Evolutionary conservation across 2,329 filamentous ascomycete genomes (phyloP).

Genomic region (Epichloe sibirici): DNA sequence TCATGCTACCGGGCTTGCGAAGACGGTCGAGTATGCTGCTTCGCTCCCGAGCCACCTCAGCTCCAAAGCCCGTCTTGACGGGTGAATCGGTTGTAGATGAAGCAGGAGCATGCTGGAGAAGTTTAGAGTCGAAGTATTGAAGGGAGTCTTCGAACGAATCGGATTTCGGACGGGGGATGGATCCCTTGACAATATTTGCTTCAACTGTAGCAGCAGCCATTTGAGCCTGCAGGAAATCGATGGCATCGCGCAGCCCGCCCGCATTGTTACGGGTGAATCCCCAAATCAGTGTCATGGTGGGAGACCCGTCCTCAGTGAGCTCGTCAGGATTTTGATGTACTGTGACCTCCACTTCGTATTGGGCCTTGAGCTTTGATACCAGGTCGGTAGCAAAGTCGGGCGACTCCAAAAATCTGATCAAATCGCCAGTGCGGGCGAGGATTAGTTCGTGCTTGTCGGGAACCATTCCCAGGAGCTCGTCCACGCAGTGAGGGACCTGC

Average conservation of each 20-base stretch:
- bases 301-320: conserved; percentile 42
- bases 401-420: conserved; percentile 74
- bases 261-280: conserved; percentile 95
- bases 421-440: conserved; percentile 60
- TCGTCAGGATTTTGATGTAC: conserved; percentile 54
- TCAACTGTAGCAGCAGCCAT: conserved; percentile 87
- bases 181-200: conserved; percentile 73
- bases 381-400: conserved; percentile 71
- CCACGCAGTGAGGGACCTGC: conserved; percentile 93
- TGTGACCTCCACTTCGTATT: conserved; percentile 83
- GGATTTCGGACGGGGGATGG: conserved; percentile 95
- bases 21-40: conserved; percentile 83
- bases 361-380: conserved; percentile 70
- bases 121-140: conserved; percentile 92
- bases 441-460: conserved; percentile 90
- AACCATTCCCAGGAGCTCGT: conserved; percentile 95
- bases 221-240: conserved; percentile 81
- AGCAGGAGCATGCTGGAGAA: conserved; percentile 82
- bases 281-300: conserved; percentile 55
- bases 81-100: conserved; percentile 76
- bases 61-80: conserved; percentile 71
- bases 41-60: conserved; percentile 67
- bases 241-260: conserved; percentile 86
- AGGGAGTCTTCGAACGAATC: conserved; percentile 97
- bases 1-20: conserved; percentile 88